A percentile compares a stretch with the other conserved stretches of the same genome.
Conservation (phyloP, 163 green algal genomes). For the Scenedesmus sp. region DNA sequence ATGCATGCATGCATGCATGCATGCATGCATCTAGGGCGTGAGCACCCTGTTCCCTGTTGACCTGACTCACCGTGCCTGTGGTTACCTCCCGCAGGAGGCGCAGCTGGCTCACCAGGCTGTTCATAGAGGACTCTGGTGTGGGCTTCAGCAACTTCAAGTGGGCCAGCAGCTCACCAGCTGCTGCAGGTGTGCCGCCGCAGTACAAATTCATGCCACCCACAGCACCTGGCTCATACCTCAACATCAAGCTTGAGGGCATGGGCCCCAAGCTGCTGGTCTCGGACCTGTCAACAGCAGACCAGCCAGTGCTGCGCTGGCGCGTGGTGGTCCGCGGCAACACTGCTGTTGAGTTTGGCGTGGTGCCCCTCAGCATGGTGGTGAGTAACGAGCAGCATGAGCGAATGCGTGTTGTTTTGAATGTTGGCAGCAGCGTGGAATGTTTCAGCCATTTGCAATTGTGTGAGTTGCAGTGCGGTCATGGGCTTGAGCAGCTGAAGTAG, state of each 20-base stretch:
- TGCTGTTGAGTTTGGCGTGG: constrained; percentile 84
- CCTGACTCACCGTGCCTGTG: background rate
- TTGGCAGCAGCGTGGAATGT: background rate
- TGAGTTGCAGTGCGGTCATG: background rate
- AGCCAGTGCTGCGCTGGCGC: constrained; percentile 75
- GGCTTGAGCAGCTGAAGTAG: background rate
- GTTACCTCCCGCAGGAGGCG: constrained; percentile 58
- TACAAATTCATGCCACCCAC: background rate
- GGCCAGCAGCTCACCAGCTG: constrained; percentile 6
- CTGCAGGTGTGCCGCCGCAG: background rate
- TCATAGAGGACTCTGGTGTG: constrained; percentile 69
- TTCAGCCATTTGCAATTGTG: background rate
- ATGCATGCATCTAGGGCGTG: background rate
- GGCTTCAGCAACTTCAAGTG: constrained; percentile 61
- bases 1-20: background rate
- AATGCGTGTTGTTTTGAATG: background rate
- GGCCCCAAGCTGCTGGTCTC: constrained; percentile 85
- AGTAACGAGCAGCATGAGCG: background rate
- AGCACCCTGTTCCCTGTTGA: background rate
- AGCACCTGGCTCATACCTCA: background rate
- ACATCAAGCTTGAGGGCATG: constrained; percentile 71
- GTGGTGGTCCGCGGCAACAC: constrained; percentile 83
- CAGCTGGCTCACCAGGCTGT: constrained; percentile 74
- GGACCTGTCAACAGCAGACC: constrained; percentile 67
- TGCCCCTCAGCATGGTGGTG: constrained; percentile 73